phyloP scores from a whole-genome alignment of 768 basidiomycete genomes.

The Phanerochaete sordida region DNA sequence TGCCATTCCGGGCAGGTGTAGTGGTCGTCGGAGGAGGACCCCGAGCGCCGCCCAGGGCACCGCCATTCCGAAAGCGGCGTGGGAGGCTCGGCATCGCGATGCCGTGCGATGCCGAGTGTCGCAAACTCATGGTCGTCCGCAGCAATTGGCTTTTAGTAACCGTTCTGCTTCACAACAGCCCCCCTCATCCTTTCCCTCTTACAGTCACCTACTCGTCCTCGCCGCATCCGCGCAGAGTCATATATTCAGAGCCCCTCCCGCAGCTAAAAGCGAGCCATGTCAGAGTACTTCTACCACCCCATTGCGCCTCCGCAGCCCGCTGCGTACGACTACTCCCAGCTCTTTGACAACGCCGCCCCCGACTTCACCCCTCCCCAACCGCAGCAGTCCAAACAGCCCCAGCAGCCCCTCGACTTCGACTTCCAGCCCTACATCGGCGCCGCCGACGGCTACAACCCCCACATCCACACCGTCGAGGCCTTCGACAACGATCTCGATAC shows the following conservation, averaged over 20 bases:
- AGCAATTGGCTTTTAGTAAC: constrained; percentile 13
- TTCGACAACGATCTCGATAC: constrained; percentile 83
- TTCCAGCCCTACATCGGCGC: constrained; percentile 18
- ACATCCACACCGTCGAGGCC: constrained; percentile 27
- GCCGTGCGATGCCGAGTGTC: constrained; percentile 8
- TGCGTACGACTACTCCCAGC: constrained; percentile 6
- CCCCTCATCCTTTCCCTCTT: constrained; percentile 7
- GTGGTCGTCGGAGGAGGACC: neutral
- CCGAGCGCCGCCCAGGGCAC: constrained; percentile 8
- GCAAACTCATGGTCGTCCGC: constrained; percentile 11
- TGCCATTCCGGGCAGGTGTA: constrained; percentile 4
- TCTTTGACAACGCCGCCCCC: constrained; percentile 1
- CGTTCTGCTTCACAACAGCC: constrained; percentile 1
- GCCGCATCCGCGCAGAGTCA: constrained; percentile 15
- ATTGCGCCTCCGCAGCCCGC: constrained; percentile 5
- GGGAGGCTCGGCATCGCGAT: neutral
- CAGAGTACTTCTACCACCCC: constrained; percentile 12
- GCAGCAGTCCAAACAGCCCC: neutral
- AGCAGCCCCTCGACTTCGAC: constrained; percentile 18
- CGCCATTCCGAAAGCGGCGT: constrained; percentile 5
- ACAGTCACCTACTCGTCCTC: constrained; percentile 11
- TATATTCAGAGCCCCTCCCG: constrained; percentile 7
- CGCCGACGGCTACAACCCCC: constrained; percentile 16
- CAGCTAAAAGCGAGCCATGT: constrained; percentile 7
- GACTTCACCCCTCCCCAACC: neutral